Conservation (phyloP, 345 rosid genomes). For the Euphorbia tirucalli region DNA sequence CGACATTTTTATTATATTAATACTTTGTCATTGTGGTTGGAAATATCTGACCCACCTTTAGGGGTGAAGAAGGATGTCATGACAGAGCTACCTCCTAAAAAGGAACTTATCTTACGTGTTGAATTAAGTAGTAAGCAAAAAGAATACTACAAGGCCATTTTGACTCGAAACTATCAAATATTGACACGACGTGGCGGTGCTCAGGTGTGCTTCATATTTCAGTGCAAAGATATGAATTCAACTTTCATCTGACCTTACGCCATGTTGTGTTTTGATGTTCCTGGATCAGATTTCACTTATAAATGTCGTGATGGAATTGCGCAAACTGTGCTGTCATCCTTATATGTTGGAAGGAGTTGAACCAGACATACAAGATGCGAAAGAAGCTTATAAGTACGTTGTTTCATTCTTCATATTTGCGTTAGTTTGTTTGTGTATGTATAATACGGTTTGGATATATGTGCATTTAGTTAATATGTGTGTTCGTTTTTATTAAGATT, state of each 20-base stretch:
- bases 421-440: not conserved
- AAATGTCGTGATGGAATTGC: conserved; percentile 97
- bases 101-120: conserved; percentile 95
- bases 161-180: conserved; percentile 90
- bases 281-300: conserved; percentile 79
- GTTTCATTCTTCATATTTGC: not conserved
- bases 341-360: conserved; percentile 97
- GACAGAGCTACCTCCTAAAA: conserved; percentile 98
- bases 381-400: conserved; percentile 74
- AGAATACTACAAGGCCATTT: conserved; percentile 96
- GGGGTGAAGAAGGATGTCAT: conserved; percentile 99
- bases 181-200: conserved; percentile 92
- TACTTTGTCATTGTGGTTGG: not conserved
- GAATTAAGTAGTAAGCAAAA: conserved; percentile 91
- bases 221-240: conserved; percentile 13
- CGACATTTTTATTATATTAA: not conserved
- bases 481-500: not conserved
- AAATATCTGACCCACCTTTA: conserved; percentile 38
- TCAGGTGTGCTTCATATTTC: conserved; percentile 50
- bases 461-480: not conserved
- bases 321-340: conserved; percentile 99
- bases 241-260: conserved; percentile 19
- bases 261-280: conserved; percentile 20
- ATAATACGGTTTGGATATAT: not conserved
- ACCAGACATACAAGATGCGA: conserved; percentile 59